These are phyloP conservation scores for Rhizopus arrhizus DNA, from an alignment of 371 early-diverging fungal species.

Conservation along the genomic window DNA sequence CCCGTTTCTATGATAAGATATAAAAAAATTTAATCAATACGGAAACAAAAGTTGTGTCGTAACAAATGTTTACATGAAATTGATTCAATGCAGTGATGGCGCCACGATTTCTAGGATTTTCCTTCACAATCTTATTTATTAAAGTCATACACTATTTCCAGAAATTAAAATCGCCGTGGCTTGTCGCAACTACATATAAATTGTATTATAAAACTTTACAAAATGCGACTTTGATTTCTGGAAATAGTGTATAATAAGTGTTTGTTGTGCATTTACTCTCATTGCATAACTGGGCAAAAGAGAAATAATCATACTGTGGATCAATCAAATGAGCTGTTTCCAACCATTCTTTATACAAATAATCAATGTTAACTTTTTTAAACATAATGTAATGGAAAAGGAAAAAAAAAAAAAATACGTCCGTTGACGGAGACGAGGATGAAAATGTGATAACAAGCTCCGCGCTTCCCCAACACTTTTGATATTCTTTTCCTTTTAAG, in stretches of 20 bases:
- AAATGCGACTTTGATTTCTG: no score
- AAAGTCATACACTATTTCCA: no score
- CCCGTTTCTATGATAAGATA: constrained; percentile 9
- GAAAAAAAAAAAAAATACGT: no score
- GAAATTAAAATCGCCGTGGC: no score
- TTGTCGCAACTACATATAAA: no score
- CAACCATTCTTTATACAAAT: constrained; percentile 7
- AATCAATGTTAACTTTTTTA: constrained; percentile 2
- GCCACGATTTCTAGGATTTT: constrained; percentile 1
- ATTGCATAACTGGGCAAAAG: constrained; percentile 11
- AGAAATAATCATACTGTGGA: constrained; percentile 12
- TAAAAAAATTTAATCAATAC: constrained; percentile 1
- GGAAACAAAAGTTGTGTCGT: constrained; percentile 11
- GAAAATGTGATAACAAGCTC: no score
- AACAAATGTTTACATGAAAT: constrained; percentile 12
- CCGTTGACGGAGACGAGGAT: no score
- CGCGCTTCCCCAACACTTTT: no score
- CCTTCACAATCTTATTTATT: constrained; percentile 6
- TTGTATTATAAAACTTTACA: no score
- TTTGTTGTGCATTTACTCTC: constrained; percentile 10
- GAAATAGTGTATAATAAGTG: constrained; percentile 9
- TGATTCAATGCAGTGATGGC: constrained; percentile 2
- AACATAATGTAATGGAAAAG: constrained; percentile 8
- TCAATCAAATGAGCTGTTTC: constrained; percentile 11
- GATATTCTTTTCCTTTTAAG: no score